A percentile compares a stretch with the other conserved stretches of the same genome.
Evolutionary conservation across 805 yeast genomes (phyloP).

Genomic region (Cyberlindnera suaveolens): DNA sequence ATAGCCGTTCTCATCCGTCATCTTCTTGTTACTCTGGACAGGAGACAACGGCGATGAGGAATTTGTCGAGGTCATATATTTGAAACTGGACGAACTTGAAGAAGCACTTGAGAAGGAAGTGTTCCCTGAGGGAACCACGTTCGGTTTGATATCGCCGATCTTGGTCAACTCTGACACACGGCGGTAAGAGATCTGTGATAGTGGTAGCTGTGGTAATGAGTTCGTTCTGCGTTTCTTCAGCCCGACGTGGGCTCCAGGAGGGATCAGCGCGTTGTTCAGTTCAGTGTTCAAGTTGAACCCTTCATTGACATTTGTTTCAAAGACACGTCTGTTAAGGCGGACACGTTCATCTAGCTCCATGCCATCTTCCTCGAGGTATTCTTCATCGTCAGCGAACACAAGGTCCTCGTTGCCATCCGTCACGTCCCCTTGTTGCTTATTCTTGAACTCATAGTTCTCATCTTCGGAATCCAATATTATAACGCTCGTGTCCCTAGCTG

Average conservation of each 20-base stretch:
- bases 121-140: conserved; percentile 15
- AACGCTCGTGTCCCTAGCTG: conserved; percentile 24
- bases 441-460: conserved; percentile 21
- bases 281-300: conserved; percentile 12
- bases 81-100: conserved; percentile 5
- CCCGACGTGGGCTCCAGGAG: conserved; percentile 20
- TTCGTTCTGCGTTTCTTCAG: conserved; percentile 42
- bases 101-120: conserved; percentile 4
- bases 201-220: conserved; percentile 48
- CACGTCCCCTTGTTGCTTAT: conserved; percentile 1
- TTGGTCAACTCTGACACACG: conserved; percentile 30
- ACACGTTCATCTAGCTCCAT: neutral
- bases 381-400: conserved; percentile 13
- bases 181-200: conserved; percentile 38
- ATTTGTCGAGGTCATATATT: neutral
- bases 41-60: conserved; percentile 17
- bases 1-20: conserved; percentile 52
- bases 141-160: conserved; percentile 37
- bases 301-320: conserved; percentile 4
- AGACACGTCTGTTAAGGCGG: neutral
- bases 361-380: conserved; percentile 1
- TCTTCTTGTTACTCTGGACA: conserved; percentile 7
- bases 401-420: conserved; percentile 12
- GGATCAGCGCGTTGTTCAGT: conserved; percentile 1
- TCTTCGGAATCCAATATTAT: conserved; percentile 37